phyloP scores from a whole-genome alignment of 2,329 filamentous ascomycete species.

The Penicillium sp. region DNA sequence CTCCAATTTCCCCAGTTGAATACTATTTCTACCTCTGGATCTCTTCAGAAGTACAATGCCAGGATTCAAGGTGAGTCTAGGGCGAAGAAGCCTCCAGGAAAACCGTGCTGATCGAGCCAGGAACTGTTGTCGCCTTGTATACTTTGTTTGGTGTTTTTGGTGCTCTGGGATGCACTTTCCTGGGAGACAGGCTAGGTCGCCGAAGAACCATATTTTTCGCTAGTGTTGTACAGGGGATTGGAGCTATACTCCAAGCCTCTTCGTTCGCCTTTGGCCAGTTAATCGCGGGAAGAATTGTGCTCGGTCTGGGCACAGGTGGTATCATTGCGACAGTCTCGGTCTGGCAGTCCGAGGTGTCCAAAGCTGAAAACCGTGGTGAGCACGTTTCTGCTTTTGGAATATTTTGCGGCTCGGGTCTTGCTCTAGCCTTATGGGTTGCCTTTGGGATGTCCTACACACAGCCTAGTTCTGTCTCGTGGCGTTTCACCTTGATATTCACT shows the following conservation, averaged over 20 bases:
- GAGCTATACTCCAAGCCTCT: slow-evolving; percentile 1
- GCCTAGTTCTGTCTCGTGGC: slow-evolving; percentile 34
- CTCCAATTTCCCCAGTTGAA: background rate
- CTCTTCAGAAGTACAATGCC: background rate
- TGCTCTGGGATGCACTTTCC: slow-evolving; percentile 3
- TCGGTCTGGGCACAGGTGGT: slow-evolving; percentile 4
- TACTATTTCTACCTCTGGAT: background rate
- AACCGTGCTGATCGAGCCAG: background rate
- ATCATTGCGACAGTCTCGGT: slow-evolving; percentile 4
- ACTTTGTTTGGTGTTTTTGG: slow-evolving; percentile 1
- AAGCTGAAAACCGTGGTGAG: slow-evolving; percentile 19
- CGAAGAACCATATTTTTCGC: slow-evolving; percentile 6
- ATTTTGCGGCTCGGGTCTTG: slow-evolving; percentile 45
- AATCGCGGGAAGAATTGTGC: background rate
- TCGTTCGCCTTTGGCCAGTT: slow-evolving; percentile 2
- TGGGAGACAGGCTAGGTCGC: slow-evolving; percentile 1
- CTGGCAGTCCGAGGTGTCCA: slow-evolving; percentile 6
- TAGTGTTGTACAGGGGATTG: slow-evolving; percentile 2
- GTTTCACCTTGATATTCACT: slow-evolving; percentile 39
- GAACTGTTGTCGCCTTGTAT: background rate
- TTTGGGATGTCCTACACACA: slow-evolving; percentile 37
- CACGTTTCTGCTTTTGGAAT: slow-evolving; percentile 34
- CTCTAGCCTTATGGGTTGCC: slow-evolving; percentile 47
- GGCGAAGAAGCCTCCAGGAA: background rate
- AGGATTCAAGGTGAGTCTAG: background rate